Base-by-base conservation (phyloP, 2,329 filamentous ascomycete species). In the Cladophialophora psammophila region DNA sequence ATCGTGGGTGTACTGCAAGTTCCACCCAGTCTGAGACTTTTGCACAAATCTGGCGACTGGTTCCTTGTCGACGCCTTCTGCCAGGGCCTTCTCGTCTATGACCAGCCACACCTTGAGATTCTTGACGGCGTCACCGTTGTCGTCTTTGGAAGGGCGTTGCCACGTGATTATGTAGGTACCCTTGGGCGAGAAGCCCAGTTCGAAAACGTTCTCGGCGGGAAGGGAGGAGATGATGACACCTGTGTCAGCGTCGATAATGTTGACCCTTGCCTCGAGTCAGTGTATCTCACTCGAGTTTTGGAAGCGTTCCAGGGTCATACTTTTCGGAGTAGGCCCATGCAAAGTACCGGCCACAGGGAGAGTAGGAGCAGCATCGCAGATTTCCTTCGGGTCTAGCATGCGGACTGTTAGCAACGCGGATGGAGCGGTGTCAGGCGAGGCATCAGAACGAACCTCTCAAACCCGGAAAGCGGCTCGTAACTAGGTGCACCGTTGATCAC, bases 41-140 rank as follows among this genome's bases (percentile, higher is more conserved):
- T 99, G 95, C 72, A 99, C 95, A 78, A 96, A 99, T 75, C 89
- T 87, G 71, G 94, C 94, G 54, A 97, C 86, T 35, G 94, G 89
- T 74, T 81, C 78, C 69, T 90, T 85, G 80, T 92, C 91, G 72
- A 90, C 87, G 68, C 81, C 82, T 57, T 81, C 87, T 54, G 86
- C 86, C 55, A 87, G 82, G 12, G 85, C 78, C 63, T 79, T 78
- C 8, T 91, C 88, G 76, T 94, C 91, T 63, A 92, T 82, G 40
- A 92, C 93, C 77, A 89, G 89, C 95, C 95, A 99, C 74, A 99
- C 90, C 85, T 97, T 98, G 72, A 99, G 84, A 78, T 99, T 99
- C 87, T 97, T 97, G 74, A 88, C 90, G 54, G 95, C 93, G 79
- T 97, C 93, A 65, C 95, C 95, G 68, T 91, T 90, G 76, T 94